Evolutionary conservation across 2,329 filamentous ascomycete species (phyloP), one percentile per base, ranked within the genome.

Genomic region (Penicillium paneum): DNA sequence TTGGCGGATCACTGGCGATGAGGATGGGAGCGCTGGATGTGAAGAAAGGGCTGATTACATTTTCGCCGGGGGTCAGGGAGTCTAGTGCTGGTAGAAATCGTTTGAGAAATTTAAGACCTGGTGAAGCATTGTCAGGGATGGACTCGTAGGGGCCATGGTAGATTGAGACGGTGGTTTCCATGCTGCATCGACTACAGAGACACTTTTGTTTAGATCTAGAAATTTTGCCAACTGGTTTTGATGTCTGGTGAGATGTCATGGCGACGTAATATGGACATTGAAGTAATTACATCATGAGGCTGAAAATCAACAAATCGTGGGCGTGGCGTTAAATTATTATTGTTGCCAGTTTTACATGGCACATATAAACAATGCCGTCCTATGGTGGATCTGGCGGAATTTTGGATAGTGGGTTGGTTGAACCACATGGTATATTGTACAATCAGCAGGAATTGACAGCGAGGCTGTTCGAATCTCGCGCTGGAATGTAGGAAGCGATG

Each of bases 41-140:
- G 39, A 65, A 57, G 40, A 64, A 62, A 7, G 41, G 49, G 12
- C 11, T 42, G 10, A 61, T 46, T 24, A 42, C 44, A 19, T 52
- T 13, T 8, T 52, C 19, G 3, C 7, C 38, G 46, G 52, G 55
- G 6, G 48, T 35, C 8, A 65, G 35, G 7, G 60, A 57, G 44
- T 65, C 63, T 8, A 61, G 31, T 8, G 54, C 57, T 26, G 60
- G 58, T 13, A 66, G 52, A 41, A 64, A 64, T 34, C 52, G 42
- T 35, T 49, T 51, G 19, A 65, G 62, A 48, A 66, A 65, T 29
- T 35, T 41, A 8, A 66, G 55, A 29, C 60, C 63, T 8, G 64
- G 60, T 3, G 59, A 55, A 24, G 58, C 54, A 21, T 15, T 46
- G 15, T 29, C 5, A 8, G 60, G 49, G 32, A 66, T 65, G 2